Conservation (phyloP, 2,329 filamentous ascomycete species). For the Diaporthe citri region DNA sequence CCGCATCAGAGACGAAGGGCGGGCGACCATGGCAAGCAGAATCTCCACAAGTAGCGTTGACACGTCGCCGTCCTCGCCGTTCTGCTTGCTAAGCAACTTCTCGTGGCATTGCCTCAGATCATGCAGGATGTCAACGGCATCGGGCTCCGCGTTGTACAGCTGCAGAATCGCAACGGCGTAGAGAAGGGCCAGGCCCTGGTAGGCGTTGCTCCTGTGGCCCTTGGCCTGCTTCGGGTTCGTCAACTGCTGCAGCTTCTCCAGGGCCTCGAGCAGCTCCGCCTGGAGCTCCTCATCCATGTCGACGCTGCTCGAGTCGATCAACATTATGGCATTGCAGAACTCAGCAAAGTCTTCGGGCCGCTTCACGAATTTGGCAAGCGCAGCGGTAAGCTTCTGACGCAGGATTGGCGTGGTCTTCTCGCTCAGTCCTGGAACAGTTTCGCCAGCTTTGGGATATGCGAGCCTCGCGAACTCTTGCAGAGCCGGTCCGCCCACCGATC, state of each 20-base stretch:
- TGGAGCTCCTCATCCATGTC: conserved; percentile 68
- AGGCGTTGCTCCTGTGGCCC: conserved; percentile 53
- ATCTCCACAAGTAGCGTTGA: conserved; percentile 88
- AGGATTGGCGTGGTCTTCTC: conserved; percentile 67
- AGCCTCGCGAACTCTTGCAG: conserved; percentile 67
- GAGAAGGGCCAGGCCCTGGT: conserved; percentile 81
- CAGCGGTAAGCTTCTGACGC: conserved; percentile 68
- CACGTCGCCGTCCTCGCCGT: conserved; percentile 65
- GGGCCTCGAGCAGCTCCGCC: conserved; percentile 64
- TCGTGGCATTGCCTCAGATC: conserved; percentile 85
- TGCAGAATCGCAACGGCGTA: conserved; percentile 89
- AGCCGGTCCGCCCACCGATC: conserved; percentile 56
- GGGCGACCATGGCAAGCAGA: conserved; percentile 88
- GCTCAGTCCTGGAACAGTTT: conserved; percentile 59
- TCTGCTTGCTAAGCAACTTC: conserved; percentile 70
- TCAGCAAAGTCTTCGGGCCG: conserved; percentile 65
- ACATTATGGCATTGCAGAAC: conserved; percentile 66
- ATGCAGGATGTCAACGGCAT: conserved; percentile 84
- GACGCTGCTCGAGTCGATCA: conserved; percentile 63
- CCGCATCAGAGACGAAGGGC: conserved; percentile 85
- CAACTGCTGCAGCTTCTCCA: conserved; percentile 66
- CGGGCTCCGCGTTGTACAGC: conserved; percentile 89
- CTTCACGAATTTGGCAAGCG: conserved; percentile 69
- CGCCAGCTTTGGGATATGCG: conserved; percentile 64
- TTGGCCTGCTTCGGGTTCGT: conserved; percentile 55